Evolutionary conservation across 2,329 filamentous ascomycete genomes (phyloP).

Genomic region (Grosmannia serpens): DNA sequence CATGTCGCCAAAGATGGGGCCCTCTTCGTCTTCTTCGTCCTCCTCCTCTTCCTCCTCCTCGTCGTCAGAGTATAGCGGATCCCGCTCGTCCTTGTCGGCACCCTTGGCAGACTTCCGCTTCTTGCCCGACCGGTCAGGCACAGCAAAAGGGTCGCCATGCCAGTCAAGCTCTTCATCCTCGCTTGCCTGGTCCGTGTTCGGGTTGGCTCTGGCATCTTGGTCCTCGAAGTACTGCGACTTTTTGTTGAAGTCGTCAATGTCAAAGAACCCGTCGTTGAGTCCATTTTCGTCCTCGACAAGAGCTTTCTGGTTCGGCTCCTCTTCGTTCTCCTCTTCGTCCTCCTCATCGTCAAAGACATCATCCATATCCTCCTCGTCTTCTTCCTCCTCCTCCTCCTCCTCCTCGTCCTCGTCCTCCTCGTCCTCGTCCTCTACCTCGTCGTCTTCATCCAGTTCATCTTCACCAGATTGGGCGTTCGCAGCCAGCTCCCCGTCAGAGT

Average conservation of each 20-base stretch:
- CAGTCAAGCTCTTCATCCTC: constrained; percentile 76
- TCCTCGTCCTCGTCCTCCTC: constrained; percentile 18
- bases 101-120: constrained; percentile 11
- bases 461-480: constrained; percentile 15
- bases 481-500: background rate
- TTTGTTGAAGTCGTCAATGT: constrained; percentile 93
- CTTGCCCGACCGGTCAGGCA: constrained; percentile 11
- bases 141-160: constrained; percentile 61
- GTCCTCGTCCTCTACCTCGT: constrained; percentile 16
- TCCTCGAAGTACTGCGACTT: constrained; percentile 83
- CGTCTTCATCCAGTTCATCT: constrained; percentile 21
- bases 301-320: constrained; percentile 35
- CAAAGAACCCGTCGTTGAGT: constrained; percentile 96
- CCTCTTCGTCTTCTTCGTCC: constrained; percentile 46
- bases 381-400: constrained; percentile 22
- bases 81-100: constrained; percentile 1
- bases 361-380: constrained; percentile 22
- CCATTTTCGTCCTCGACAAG: constrained; percentile 66
- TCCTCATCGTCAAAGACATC: constrained; percentile 22
- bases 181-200: constrained; percentile 60
- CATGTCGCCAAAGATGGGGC: constrained; percentile 74
- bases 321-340: constrained; percentile 34
- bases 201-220: constrained; percentile 67
- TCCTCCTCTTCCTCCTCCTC: constrained; percentile 13
- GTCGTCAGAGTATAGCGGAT: constrained; percentile 3